Conservation (phyloP, 306 rosid species). For the Glycine latifolia region DNA sequence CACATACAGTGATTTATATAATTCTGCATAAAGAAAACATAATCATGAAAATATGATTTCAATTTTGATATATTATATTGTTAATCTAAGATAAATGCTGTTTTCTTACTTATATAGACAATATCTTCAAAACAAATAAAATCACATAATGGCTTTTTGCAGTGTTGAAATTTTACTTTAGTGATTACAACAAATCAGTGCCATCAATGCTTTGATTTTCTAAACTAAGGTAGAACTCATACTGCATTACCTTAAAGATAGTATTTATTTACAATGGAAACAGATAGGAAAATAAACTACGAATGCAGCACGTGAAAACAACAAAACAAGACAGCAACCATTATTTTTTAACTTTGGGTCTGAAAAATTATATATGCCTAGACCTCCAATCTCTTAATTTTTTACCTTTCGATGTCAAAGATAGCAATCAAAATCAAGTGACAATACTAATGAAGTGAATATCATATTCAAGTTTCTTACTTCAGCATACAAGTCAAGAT, state of each 20-base stretch:
- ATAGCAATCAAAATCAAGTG: slow-evolving; percentile 36
- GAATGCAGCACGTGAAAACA: slow-evolving; percentile 8
- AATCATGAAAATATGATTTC: neutral
- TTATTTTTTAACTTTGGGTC: slow-evolving; percentile 31
- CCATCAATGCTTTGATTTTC: slow-evolving; percentile 5
- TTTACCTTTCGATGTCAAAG: slow-evolving; percentile 15
- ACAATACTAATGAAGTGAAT: neutral
- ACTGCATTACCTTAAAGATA: neutral
- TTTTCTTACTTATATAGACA: slow-evolving; percentile 17
- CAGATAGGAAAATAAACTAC: neutral
- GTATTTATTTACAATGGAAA: slow-evolving; percentile 23
- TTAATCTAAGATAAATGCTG: slow-evolving; percentile 19
- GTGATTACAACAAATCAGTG: slow-evolving; percentile 20
- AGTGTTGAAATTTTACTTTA: neutral
- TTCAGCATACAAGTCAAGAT: slow-evolving; percentile 20
- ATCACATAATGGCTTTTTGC: slow-evolving; percentile 11
- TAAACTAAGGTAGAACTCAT: slow-evolving; percentile 11
- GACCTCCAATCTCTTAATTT: neutral
- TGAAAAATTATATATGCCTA: slow-evolving; percentile 23
- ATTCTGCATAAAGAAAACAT: neutral
- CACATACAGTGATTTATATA: slow-evolving; percentile 28
- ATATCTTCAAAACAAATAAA: slow-evolving; percentile 14
- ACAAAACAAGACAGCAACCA: neutral
- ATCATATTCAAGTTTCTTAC: slow-evolving; percentile 23
- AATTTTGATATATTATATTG: neutral